Base-by-base conservation (phyloP, 352 stramenopile genomes). In the Phytophthora pinifolia region DNA sequence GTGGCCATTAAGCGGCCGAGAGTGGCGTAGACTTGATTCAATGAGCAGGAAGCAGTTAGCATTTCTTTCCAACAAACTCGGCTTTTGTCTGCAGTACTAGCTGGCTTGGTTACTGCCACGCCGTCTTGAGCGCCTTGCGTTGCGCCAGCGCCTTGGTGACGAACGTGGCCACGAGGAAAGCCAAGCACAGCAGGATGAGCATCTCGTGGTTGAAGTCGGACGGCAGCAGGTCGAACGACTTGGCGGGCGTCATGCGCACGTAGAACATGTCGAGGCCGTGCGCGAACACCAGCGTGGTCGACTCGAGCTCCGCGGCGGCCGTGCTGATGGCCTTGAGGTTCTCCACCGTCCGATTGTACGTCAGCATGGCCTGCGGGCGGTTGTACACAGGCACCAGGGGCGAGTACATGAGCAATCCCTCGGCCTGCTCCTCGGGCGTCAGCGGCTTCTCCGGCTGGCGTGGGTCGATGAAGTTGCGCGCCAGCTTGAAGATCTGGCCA, bases 141-240 rank as follows among this genome's bases (percentile, higher is more conserved):
- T 82, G 65, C 17, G 83, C 75, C 7, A 94, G 67, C 13, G 64
- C 54, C 53, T 85, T 86, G 1, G 87, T 74, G 9, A 88, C 45
- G 46, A 92, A 74, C 4, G 85, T 91, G 22, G 70, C 83, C 17
- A 78, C 74, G 41, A 97, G 64, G 50, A 99, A 88, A 29, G 74
- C 91, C 35, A 94, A 56, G 43, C 95, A 89, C 32, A 98, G 72
- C 27, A 97, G 60, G 22, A 96, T 81, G n/a, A 99, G 73, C 61
- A 98, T 80, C 61, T 90, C 77, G 57, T 94, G 87, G 67, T 98
- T 98, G 65, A 98, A 99, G 72, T 97, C 94, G 39, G 96, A 94
- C 6, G 96, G 92, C 20, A 99, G 74, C 45, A 98, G 72, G 65
- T 99, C 96, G 56, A 99, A 99, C 46, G 90, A 92, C 47, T 97